Percentiles rank a stretch among this genome's conserved stretches.
Evolutionary conservation across 345 rosid genomes (phyloP).

Genomic region (Aquilaria malaccensis): DNA sequence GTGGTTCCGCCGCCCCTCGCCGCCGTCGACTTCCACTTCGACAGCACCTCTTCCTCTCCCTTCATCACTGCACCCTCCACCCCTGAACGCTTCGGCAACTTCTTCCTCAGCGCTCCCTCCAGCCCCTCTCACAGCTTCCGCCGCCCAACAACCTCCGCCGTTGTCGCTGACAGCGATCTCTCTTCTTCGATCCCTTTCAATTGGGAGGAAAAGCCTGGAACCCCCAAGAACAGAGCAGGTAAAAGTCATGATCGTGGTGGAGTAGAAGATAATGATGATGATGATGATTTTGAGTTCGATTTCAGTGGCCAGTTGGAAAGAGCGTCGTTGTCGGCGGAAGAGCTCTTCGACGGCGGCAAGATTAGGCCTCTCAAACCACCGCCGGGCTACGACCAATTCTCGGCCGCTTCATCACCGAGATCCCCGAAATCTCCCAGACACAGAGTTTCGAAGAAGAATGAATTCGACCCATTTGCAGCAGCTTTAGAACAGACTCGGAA

Average conservation of each 20-base stretch:
- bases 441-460: conserved; percentile 22
- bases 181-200: conserved; percentile 29
- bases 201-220: conserved; percentile 43
- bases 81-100: conserved; percentile 68
- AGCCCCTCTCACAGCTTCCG: conserved; percentile 39
- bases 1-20: conserved; percentile 36
- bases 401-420: conserved; percentile 20
- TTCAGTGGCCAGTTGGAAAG: conserved; percentile 72
- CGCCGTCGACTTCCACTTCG: conserved; percentile 57
- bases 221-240: conserved; percentile 19
- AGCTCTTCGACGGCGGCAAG: conserved; percentile 84
- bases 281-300: conserved; percentile 64
- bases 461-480: conserved; percentile 26
- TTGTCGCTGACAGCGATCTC: conserved; percentile 12
- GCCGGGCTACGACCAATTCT: conserved; percentile 23
- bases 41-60: conserved; percentile 78
- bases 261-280: conserved; percentile 16
- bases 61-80: conserved; percentile 81
- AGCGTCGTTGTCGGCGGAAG: conserved; percentile 73
- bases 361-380: conserved; percentile 62
- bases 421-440: conserved; percentile 26
- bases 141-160: conserved; percentile 1
- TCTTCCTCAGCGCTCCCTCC: conserved; percentile 55
- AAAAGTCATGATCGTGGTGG: not conserved
- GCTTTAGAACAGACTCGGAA: conserved; percentile 32